Conservation (phyloP, 768 basidiomycete genomes). For the Amanita rubescens region DNA sequence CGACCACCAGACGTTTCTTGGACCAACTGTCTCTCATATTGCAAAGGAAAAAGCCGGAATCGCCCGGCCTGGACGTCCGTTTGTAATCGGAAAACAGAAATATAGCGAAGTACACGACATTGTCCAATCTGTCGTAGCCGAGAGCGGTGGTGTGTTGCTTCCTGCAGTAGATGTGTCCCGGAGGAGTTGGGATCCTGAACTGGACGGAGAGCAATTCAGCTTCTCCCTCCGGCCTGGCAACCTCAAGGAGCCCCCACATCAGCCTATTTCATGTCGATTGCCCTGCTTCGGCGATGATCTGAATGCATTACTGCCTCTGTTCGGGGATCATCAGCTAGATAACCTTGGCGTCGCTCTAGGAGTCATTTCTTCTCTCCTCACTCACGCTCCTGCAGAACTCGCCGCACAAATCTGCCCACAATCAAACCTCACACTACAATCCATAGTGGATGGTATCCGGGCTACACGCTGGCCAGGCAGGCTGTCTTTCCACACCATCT, state of each 20-base stretch:
- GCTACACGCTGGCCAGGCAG: conserved; percentile 74
- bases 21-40: conserved; percentile 65
- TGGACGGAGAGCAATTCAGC: conserved; percentile 24
- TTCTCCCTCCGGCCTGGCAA: conserved; percentile 25
- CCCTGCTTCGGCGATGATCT: conserved; percentile 36
- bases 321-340: conserved; percentile 78
- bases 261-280: conserved; percentile 36
- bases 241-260: conserved; percentile 29
- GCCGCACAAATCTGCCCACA: conserved; percentile 11
- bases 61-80: conserved; percentile 49
- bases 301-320: conserved; percentile 51
- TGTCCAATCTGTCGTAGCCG: conserved; percentile 26
- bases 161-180: conserved; percentile 27
- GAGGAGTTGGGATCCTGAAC: conserved; percentile 25
- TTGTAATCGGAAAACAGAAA: conserved; percentile 61
- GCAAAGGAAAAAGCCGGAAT: conserved; percentile 82
- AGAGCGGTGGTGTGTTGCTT: conserved; percentile 32
- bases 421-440: conserved; percentile 37
- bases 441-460: conserved; percentile 52
- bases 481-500: conserved; percentile 57
- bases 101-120: conserved; percentile 36
- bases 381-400: conserved; percentile 20
- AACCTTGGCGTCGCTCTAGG: conserved; percentile 71
- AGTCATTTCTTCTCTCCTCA: conserved; percentile 51
- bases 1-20: conserved; percentile 90